Evolutionary conservation across 352 stramenopile species (phyloP).

Genomic region (Thalassiosira hispida): DNA sequence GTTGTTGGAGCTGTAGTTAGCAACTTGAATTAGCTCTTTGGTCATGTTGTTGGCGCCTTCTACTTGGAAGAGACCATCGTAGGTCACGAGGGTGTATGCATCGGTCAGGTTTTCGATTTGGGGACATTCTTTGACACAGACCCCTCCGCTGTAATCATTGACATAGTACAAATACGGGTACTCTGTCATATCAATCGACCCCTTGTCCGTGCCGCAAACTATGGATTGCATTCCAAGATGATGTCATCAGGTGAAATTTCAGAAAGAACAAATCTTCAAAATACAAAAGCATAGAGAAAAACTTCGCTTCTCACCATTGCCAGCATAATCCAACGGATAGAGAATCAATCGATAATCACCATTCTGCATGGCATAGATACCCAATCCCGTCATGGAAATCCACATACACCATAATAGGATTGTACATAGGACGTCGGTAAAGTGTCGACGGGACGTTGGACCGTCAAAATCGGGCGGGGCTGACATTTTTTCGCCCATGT

Average conservation of each 20-base stretch:
- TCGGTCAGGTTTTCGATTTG: constrained; percentile 55
- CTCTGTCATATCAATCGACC: constrained; percentile 63
- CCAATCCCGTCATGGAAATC: constrained; percentile 80
- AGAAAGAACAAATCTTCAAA: too few species aligned
- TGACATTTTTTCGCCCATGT: constrained; percentile 53
- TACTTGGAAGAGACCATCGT: constrained; percentile 64
- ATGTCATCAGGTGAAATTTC: too few species aligned
- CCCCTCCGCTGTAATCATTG: constrained; percentile 75
- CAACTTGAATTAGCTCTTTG: constrained; percentile 52
- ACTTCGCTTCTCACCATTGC: too few species aligned
- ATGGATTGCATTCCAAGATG: too few species aligned
- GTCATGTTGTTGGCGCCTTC: constrained; percentile 38
- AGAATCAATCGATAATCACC: constrained; percentile 81
- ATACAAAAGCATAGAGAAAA: too few species aligned
- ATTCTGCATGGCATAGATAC: constrained; percentile 69
- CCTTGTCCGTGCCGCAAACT: constrained; percentile 85
- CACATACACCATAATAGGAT: constrained; percentile 79
- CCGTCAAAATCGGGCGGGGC: constrained; percentile 75
- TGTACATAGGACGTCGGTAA: constrained; percentile 84
- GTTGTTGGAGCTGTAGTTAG: constrained; percentile 57
- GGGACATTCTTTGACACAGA: constrained; percentile 86
- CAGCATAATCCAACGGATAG: constrained; percentile 86
- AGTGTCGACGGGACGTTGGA: constrained; percentile 58
- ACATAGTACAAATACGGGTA: constrained; percentile 84
- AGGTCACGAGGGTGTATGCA: constrained; percentile 72